Evolutionary conservation across 2,329 filamentous ascomycete species (phyloP).

Genomic region (Monilinia laxa): DNA sequence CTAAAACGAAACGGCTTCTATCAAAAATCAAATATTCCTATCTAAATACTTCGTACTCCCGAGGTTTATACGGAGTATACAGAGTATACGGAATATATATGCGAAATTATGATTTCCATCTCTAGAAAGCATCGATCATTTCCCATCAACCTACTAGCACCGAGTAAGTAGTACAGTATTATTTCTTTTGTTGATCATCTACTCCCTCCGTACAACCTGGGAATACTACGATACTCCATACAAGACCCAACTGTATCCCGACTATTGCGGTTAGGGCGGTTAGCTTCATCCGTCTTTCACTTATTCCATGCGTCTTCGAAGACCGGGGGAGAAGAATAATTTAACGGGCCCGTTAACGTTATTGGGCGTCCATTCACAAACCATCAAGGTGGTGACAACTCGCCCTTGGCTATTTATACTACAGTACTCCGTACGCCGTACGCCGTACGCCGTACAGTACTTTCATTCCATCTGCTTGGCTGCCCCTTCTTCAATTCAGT

Average conservation of each 20-base stretch:
- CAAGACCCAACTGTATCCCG: neutral
- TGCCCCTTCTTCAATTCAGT: neutral
- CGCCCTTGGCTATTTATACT: no score
- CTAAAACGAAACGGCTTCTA: neutral
- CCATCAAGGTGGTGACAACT: no score
- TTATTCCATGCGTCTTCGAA: neutral
- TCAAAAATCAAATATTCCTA: slow-evolving; percentile 1
- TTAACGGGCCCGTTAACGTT: no score
- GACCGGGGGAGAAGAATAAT: neutral
- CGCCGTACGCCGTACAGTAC: neutral
- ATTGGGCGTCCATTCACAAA: no score
- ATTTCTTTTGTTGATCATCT: neutral
- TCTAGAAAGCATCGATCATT: neutral
- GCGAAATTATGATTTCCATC: slow-evolving; percentile 14
- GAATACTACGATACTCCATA: no score
- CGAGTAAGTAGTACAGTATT: no score
- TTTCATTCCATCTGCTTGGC: neutral
- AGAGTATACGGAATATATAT: neutral
- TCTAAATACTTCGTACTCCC: no score
- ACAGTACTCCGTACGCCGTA: neutral
- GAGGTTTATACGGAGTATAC: no score
- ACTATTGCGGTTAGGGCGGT: neutral
- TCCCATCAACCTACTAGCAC: no score
- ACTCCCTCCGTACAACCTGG: no score
- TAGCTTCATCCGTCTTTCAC: neutral